Conservation (phyloP, 2,329 filamentous ascomycete genomes). For the Pestalotiopsis fici region DNA sequence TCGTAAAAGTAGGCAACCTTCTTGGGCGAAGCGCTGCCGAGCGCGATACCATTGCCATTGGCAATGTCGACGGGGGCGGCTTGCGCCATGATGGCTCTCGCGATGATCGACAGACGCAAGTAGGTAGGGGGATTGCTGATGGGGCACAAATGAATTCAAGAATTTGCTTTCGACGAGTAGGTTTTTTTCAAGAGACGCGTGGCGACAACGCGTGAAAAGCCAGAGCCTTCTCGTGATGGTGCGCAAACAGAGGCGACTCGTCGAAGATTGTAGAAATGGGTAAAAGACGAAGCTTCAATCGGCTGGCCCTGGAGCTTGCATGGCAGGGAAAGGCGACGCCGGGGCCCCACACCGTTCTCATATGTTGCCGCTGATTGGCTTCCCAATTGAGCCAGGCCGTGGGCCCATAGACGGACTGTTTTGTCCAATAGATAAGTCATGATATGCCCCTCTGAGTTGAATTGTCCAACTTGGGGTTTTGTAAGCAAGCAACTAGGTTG, state of each 20-base stretch:
- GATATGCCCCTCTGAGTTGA: neutral
- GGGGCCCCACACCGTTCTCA: neutral
- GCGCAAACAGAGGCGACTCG: neutral
- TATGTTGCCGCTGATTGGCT: neutral
- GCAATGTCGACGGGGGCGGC: slow-evolving; percentile 54
- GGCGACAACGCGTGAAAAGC: neutral
- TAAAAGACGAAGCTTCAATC: neutral
- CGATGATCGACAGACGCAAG: neutral
- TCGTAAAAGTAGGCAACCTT: slow-evolving; percentile 99
- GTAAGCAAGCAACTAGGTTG: no score
- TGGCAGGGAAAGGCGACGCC: neutral
- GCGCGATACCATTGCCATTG: slow-evolving; percentile 50
- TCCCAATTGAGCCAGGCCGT: neutral
- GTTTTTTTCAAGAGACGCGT: neutral
- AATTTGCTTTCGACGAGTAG: neutral
- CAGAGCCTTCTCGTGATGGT: neutral
- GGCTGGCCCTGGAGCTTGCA: neutral
- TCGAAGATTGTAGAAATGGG: neutral
- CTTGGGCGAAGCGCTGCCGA: slow-evolving; percentile 56
- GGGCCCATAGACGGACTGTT: neutral
- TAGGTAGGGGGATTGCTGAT: neutral
- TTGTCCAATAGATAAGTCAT: neutral
- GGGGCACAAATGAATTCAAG: neutral
- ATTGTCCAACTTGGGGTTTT: no score
- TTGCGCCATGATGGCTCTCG: slow-evolving; percentile 43